Evolutionary conservation across 2,329 filamentous ascomycete genomes (phyloP), one percentile per base, ranked within the genome.

Genomic region (Daldinia eschscholtzii): DNA sequence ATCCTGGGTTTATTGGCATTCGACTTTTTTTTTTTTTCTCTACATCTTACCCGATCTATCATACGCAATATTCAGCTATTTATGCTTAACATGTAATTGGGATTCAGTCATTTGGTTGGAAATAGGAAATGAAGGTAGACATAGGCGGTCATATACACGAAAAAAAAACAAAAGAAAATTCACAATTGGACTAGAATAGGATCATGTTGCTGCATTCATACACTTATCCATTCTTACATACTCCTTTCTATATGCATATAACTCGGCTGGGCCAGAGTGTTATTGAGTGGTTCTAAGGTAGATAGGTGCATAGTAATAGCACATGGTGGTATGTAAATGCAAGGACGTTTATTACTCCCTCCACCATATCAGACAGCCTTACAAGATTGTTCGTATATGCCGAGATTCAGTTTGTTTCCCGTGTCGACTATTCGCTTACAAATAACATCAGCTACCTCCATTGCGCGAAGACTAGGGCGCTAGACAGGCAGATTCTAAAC

Each of bases 81-180:
- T 52, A 37, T 35, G 55, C 41, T 33, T 53, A 35, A 58, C 58
- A 66, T 67, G 64, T 67, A 70, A 70, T 70, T 39, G 63, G 57
- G 10, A 53, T 66, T 61, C 30, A 48, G 42, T 37, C 33, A 59
- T 48, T 46, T 48, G 37, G 55, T 41, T 28, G 59, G 33, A 44
- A 41, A 57, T 30, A 28, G 56, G 23, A 68, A 37, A 53, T 33
- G 57, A 28, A 37, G 12, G 44, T 63, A 58, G 57, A 60, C 42
- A 69, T 60, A 65, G 58, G 50, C 63, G 62, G 57, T 44, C 59
- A 63, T 63, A 63, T 64, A 66, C 67, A 69, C 59, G 63, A 57
- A 64, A 56, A 59, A 55, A 44, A 59, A 60, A 57, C 60, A 56
- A 59, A 55, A 44, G 60, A 63, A 64, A 64, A 67, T n/a, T 42